Conservation (phyloP, 371 early-diverging fungal species). For the Mucor circinelloides region DNA sequence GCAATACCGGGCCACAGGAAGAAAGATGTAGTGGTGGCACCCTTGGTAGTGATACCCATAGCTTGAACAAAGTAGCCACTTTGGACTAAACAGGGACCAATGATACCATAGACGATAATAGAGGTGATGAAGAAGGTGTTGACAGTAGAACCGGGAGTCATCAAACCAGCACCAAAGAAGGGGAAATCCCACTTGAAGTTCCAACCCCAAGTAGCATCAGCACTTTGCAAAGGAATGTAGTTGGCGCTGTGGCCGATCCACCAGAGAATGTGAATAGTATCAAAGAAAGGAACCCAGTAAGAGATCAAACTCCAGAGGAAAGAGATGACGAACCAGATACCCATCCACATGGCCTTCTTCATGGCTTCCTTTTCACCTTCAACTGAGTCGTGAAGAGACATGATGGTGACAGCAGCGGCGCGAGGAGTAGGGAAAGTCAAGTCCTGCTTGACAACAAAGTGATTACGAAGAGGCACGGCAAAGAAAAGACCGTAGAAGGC, state of each 20-base stretch:
- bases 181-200: conserved; percentile 55
- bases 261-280: conserved; percentile 57
- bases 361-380: conserved; percentile 47
- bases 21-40: conserved; percentile 55
- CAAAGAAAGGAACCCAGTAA: conserved; percentile 65
- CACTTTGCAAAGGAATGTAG: conserved; percentile 48
- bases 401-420: conserved; percentile 71
- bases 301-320: conserved; percentile 53
- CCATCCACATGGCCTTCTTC: conserved; percentile 55
- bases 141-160: conserved; percentile 64
- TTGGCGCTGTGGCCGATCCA: conserved; percentile 59
- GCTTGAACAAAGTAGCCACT: conserved; percentile 41
- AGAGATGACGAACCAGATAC: conserved; percentile 47
- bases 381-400: conserved; percentile 57
- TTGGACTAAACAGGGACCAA: conserved; percentile 44
- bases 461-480: conserved; percentile 71
- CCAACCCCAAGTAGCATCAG: conserved; percentile 66
- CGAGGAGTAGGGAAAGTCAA: conserved; percentile 74
- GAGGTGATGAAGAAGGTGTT: conserved; percentile 60
- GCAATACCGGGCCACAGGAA: conserved; percentile 79
- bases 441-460: conserved; percentile 73
- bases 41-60: conserved; percentile 37
- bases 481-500: conserved; percentile 80
- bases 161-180: conserved; percentile 74
- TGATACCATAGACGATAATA: conserved; percentile 59